Evolutionary conservation across 345 rosid genomes (phyloP).

Genomic region (Cardamine resedifolia): DNA sequence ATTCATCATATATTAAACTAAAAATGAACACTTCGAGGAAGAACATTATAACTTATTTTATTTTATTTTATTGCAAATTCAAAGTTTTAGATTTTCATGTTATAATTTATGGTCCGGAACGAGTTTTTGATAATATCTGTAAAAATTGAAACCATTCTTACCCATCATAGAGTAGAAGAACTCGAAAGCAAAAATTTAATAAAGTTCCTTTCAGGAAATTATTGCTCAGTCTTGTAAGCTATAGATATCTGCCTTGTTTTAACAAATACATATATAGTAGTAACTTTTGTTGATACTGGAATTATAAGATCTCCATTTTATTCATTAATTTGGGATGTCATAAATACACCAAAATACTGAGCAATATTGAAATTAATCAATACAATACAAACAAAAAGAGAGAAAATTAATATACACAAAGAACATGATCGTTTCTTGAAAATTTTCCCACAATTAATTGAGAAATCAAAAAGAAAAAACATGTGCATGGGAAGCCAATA

Average conservation of each 20-base stretch:
- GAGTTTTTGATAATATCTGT: background rate
- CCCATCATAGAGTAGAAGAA: background rate
- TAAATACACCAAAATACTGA: background rate
- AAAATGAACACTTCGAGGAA: constrained; percentile 14
- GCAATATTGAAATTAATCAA: background rate
- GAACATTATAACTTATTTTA: background rate
- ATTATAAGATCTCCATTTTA: background rate
- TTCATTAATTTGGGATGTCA: background rate
- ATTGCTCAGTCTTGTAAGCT: background rate
- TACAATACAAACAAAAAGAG: background rate
- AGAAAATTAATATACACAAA: background rate
- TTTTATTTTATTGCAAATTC: too few relatives aligned
- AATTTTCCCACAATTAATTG: background rate
- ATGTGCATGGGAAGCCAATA: constrained; percentile 32
- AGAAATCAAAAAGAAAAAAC: background rate
- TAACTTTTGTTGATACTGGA: background rate
- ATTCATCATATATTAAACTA: constrained; percentile 4
- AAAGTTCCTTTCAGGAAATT: background rate
- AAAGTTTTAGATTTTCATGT: constrained; percentile 5
- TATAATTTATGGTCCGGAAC: background rate
- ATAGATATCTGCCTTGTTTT: background rate
- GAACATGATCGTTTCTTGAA: constrained; percentile 16
- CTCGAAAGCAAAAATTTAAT: background rate
- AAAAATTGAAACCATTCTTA: background rate
- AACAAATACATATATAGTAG: background rate